Evolutionary conservation across 2,329 filamentous ascomycete species (phyloP).

Genomic region (Penicillium vulpinum): DNA sequence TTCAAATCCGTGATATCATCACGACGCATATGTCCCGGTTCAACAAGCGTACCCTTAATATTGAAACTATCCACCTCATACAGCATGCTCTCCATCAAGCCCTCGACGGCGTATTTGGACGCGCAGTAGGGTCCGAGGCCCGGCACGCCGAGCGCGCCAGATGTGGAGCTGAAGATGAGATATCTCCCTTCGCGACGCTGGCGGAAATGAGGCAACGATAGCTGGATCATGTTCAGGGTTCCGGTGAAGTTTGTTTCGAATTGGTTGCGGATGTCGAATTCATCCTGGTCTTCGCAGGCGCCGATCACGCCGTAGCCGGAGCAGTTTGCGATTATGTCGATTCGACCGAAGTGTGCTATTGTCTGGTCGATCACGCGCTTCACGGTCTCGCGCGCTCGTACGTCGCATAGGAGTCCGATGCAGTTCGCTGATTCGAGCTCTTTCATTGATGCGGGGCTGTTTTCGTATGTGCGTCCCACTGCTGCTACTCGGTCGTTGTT

Average conservation of each 20-base stretch:
- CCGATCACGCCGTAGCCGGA: conserved; percentile 95
- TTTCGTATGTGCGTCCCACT: conserved; percentile 80
- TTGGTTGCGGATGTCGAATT: conserved; percentile 90
- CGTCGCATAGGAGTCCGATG: conserved; percentile 83
- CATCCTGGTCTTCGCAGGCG: conserved; percentile 94
- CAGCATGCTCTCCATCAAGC: conserved; percentile 91
- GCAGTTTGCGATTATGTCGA: conserved; percentile 91
- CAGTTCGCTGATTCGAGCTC: conserved; percentile 66
- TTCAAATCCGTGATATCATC: conserved; percentile 63
- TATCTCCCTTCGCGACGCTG: conserved; percentile 75
- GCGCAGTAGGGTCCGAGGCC: conserved; percentile 93
- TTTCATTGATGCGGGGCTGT: conserved; percentile 69
- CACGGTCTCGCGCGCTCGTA: conserved; percentile 78
- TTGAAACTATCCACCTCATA: conserved; percentile 93
- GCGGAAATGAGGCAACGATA: conserved; percentile 84
- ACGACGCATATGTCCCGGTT: conserved; percentile 82
- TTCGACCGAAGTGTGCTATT: conserved; percentile 71
- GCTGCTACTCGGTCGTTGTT: conserved; percentile 83
- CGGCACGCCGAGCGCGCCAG: conserved; percentile 88
- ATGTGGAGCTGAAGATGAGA: conserved; percentile 90
- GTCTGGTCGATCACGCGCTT: conserved; percentile 67
- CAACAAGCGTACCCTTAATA: conserved; percentile 89
- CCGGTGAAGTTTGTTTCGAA: conserved; percentile 99
- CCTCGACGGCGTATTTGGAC: conserved; percentile 95
- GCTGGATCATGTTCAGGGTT: conserved; percentile 87